Evolutionary conservation across 352 stramenopile species (phyloP).

Genomic region (Stramenopiles sp.): DNA sequence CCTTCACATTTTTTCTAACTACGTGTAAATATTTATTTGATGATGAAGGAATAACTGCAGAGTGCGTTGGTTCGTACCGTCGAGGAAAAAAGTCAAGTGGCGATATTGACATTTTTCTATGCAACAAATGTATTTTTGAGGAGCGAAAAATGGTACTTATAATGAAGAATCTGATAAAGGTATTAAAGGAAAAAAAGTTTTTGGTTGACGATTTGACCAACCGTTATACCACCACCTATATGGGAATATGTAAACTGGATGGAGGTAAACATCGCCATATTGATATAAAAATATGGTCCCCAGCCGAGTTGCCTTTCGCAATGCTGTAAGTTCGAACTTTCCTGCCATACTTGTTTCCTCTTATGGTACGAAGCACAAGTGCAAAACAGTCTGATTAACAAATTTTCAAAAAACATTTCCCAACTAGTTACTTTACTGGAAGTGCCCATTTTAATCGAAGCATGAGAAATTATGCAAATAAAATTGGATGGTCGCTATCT

Average conservation of each 20-base stretch:
- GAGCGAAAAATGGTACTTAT: not conserved
- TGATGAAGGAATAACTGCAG: not conserved
- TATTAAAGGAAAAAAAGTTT: not conserved
- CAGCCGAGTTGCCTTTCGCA: not conserved
- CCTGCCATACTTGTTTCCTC: too few species aligned
- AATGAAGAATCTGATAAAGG: not conserved
- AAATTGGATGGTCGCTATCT: not conserved
- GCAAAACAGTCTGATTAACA: too few species aligned
- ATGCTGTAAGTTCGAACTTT: too few species aligned
- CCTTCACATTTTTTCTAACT: too few species aligned
- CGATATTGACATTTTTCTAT: not conserved
- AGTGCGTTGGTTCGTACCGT: not conserved
- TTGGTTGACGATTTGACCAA: not conserved
- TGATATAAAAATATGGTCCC: not conserved
- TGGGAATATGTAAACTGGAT: not conserved
- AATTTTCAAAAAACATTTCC: too few species aligned
- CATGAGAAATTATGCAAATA: not conserved
- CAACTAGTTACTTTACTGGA: slow-evolving; percentile 2
- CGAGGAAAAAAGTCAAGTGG: not conserved
- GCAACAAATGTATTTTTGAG: not conserved
- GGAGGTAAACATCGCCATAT: not conserved
- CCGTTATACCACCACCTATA: not conserved
- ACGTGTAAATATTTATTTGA: too few species aligned
- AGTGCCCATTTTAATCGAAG: not conserved
- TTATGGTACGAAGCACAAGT: too few species aligned